Conservation (phyloP, 352 stramenopile species). For the Pilasporangium apinafurcum region DNA sequence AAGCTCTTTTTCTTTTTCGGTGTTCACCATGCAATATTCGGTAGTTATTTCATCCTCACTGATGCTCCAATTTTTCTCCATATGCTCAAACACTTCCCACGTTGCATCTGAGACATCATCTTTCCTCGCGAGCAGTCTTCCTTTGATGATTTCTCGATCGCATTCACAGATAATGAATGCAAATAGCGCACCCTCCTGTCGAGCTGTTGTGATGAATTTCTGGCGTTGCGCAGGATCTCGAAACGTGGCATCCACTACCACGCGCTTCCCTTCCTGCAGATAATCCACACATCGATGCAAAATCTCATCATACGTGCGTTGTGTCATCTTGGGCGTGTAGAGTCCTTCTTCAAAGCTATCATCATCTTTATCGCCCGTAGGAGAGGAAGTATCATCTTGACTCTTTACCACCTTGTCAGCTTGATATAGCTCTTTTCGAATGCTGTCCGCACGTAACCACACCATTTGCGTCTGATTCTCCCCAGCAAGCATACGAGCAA, state of each 20-base stretch:
- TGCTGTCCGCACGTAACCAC: constrained; percentile 58
- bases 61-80: constrained; percentile 43
- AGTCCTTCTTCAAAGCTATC: constrained; percentile 46
- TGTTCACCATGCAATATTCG: constrained; percentile 52
- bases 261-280: constrained; percentile 41
- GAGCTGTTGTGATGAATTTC: constrained; percentile 32
- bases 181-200: constrained; percentile 41
- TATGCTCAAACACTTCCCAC: constrained; percentile 61
- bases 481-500: constrained; percentile 38
- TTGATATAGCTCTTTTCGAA: constrained; percentile 45
- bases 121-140: constrained; percentile 50
- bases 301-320: constrained; percentile 63
- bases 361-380: neutral
- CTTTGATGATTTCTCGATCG: constrained; percentile 62
- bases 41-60: constrained; percentile 20
- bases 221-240: constrained; percentile 33
- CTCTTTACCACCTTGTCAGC: neutral
- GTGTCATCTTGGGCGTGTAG: constrained; percentile 50
- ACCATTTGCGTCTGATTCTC: constrained; percentile 29
- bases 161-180: constrained; percentile 56
- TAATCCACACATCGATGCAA: constrained; percentile 21
- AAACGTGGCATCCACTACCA: constrained; percentile 59
- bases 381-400: neutral
- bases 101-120: constrained; percentile 59
- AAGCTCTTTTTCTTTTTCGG: constrained; percentile 66